phyloP scores from a whole-genome alignment of 768 basidiomycete species.

The Pilatotrama ljubarskyi region DNA sequence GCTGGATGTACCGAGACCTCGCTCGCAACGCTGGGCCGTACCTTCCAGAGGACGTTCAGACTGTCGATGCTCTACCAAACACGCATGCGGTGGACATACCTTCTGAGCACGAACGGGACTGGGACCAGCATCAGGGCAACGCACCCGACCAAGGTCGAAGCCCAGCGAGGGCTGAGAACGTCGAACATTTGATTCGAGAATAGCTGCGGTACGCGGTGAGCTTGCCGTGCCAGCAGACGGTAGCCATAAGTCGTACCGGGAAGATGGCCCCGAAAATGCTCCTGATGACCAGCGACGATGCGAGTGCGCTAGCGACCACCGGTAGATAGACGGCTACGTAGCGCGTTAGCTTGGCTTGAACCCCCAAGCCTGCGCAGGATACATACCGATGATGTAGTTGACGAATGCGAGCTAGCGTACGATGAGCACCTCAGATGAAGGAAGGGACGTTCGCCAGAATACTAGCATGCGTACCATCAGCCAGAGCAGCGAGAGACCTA shows the following conservation, averaged over 20 bases:
- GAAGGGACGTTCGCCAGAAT: background rate
- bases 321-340: conserved; percentile 48
- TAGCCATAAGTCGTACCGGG: conserved; percentile 17
- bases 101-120: conserved; percentile 30
- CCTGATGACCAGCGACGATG: conserved; percentile 52
- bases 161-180: conserved; percentile 53
- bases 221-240: conserved; percentile 7
- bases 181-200: conserved; percentile 59
- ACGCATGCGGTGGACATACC: background rate
- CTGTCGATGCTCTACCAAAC: background rate
- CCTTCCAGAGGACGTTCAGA: background rate
- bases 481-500: conserved; percentile 52
- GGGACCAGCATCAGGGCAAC: conserved; percentile 53
- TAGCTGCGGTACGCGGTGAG: conserved; percentile 27
- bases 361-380: no score
- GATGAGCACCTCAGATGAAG: background rate
- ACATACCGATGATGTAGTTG: conserved; percentile 55
- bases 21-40: conserved; percentile 14
- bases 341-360: background rate
- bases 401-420: conserved; percentile 46
- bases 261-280: conserved; percentile 48
- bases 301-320: conserved; percentile 57
- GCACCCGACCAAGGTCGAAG: conserved; percentile 56
- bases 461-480: conserved; percentile 42
- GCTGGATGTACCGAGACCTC: background rate